Evolutionary conservation across 495 filamentous ascomycete species (phyloP), one percentile per base, ranked within the genome.

Genomic region (Talaromyces stipitatus): DNA sequence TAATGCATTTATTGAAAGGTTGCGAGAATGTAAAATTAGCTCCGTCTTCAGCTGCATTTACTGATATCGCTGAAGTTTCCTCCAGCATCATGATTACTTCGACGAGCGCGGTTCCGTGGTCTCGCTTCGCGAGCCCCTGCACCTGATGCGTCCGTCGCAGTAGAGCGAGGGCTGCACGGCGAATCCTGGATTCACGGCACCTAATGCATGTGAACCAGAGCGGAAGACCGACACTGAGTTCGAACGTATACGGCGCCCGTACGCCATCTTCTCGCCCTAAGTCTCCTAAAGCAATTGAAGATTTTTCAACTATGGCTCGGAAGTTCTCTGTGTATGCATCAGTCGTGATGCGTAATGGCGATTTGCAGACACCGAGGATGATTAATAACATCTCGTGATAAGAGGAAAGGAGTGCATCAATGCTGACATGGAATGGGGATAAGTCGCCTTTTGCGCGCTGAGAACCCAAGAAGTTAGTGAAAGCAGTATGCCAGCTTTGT

Each of bases 201-300:
- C 65, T 62, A 3, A 71, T 56, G 14, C 57, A 59, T 2, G 67
- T 68, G 28, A 73, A 62, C 59, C 60, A 71, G 6, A 76, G 61
- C 3, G 73, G 71, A 6, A 72, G 45, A 7, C 66, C 72, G 18
- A 72, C 55, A 3, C 66, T 61, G 41, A 70, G 60, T 16, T 72
- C 72, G 58, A 72, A 72, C 16, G 72, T 72, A 30, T 72, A 73
- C 0, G 68, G 68, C n/a, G 67, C 61, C 26, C 64, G 66, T 2
- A 60, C 53, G 26, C 65, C 64, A 47, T 71, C 60, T 1, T 57
- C 32, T 38, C 54, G 50, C 0, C 32, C 43, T 12, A 62, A 65
- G 4, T 46, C 29, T 16, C 61, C 33, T 1, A 72, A 55, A 22
- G 55, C 55, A 10, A 64, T 56, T 8, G 36, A 29, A 9, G 63